phyloP scores from a whole-genome alignment of 2,329 filamentous ascomycete species.

The Nemania diffusa region DNA sequence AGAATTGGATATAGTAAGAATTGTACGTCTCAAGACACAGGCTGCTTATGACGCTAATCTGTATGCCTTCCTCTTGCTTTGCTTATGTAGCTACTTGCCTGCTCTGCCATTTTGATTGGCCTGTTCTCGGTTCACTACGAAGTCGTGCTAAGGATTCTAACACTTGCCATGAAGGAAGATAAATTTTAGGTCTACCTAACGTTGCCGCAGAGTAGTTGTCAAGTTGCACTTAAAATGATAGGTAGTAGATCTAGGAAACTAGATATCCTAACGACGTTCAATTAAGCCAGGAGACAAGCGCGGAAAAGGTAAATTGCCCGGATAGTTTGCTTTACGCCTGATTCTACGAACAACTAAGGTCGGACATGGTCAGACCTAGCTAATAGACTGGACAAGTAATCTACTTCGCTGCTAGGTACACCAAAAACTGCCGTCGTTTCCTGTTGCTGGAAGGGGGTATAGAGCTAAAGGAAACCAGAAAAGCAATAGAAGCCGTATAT shows the following conservation, averaged over 20 bases:
- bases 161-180: not conserved
- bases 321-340: not conserved
- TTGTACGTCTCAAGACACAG: not conserved
- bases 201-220: not conserved
- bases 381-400: not conserved
- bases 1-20: not conserved
- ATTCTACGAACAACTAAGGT: not conserved
- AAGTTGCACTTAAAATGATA: not conserved
- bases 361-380: not conserved
- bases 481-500: not conserved
- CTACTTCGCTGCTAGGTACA: not conserved
- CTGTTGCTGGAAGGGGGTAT: slow-evolving; percentile 39
- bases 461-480: slow-evolving; percentile 31
- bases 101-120: not conserved
- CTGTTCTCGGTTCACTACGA: not conserved
- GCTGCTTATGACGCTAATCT: not conserved
- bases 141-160: not conserved
- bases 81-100: not conserved
- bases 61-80: not conserved
- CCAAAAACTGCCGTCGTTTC: slow-evolving; percentile 3
- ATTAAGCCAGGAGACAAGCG: not conserved
- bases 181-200: not conserved
- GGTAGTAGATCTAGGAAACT: not conserved
- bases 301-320: not conserved
- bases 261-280: not conserved